Percentiles rank a stretch among this genome's conserved stretches.
Evolutionary conservation across 352 stramenopile species (phyloP).

Genomic region (Phytophthora sansomeana): DNA sequence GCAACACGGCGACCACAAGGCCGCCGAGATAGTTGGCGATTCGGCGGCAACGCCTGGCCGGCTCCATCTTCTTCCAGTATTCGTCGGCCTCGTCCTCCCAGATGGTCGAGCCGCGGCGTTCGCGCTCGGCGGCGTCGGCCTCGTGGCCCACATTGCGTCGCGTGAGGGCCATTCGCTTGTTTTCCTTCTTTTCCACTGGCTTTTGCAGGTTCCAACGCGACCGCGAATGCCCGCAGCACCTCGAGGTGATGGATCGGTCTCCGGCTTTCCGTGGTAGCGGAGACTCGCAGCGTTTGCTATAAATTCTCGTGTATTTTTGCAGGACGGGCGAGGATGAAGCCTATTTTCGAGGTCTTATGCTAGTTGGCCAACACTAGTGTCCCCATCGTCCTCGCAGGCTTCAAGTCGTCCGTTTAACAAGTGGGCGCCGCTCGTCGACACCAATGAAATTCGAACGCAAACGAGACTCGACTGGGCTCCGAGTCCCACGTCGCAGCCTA

Average conservation of each 20-base stretch:
- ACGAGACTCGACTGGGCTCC: conserved; percentile 2
- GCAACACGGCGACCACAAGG: conserved; percentile 32
- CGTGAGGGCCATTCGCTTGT: conserved; percentile 52
- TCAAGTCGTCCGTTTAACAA: conserved; percentile 1
- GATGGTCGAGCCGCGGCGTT: conserved; percentile 51
- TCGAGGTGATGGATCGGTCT: not conserved
- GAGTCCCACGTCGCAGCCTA: conserved; percentile 35
- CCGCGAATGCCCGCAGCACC: conserved; percentile 5
- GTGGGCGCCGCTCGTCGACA: conserved; percentile 34
- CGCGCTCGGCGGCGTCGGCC: conserved; percentile 2
- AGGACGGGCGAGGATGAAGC: not conserved
- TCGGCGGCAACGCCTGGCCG: conserved; percentile 46
- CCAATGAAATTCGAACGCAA: conserved; percentile 35
- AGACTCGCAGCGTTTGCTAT: not conserved
- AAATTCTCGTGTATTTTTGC: conserved; percentile 23
- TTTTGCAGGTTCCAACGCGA: conserved; percentile 7
- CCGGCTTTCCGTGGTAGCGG: conserved; percentile 1
- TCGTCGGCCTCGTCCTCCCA: conserved; percentile 74
- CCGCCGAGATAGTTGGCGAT: conserved; percentile 40
- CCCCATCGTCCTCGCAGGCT: not conserved
- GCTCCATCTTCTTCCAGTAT: conserved; percentile 84
- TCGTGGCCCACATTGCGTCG: conserved; percentile 48
- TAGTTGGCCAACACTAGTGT: not conserved
- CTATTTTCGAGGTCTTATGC: conserved; percentile 26
- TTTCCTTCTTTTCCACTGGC: conserved; percentile 14